A percentile compares a stretch with the other conserved stretches of the same genome.
These are phyloP conservation scores for Edaphochlamys debaryana DNA, from an alignment of 139 green algal species.

Conservation along the genomic window DNA sequence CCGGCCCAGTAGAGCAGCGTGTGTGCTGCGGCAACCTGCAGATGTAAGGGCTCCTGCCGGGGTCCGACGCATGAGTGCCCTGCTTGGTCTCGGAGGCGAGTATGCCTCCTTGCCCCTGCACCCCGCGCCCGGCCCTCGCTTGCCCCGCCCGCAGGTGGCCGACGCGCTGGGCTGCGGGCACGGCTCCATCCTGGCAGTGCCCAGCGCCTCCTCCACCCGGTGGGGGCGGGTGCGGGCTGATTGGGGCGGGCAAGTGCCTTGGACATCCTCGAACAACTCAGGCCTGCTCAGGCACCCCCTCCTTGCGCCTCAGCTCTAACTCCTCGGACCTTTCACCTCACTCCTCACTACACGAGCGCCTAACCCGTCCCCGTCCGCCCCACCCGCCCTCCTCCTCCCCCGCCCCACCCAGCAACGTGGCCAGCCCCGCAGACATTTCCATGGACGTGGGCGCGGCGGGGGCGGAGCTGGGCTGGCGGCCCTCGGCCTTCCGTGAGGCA, in stretches of 20 bases:
- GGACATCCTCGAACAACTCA: not conserved
- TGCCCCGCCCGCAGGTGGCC: conserved; percentile 20
- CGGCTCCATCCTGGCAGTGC: conserved; percentile 21
- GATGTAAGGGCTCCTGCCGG: not conserved
- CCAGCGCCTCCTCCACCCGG: conserved; percentile 46
- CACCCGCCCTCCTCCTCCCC: not conserved
- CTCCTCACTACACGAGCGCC: too few species aligned
- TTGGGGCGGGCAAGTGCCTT: not conserved
- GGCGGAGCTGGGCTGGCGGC: too few species aligned
- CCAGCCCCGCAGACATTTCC: conserved; percentile 69
- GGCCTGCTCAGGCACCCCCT: too few species aligned
- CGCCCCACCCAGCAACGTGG: conserved; percentile 20
- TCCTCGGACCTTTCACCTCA: not conserved
- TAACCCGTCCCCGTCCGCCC: not conserved
- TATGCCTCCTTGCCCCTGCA: not conserved
- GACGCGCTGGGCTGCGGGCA: conserved; percentile 45
- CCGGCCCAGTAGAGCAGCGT: too few species aligned
- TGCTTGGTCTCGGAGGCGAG: not conserved
- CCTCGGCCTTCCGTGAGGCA: too few species aligned
- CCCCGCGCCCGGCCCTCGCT: too few species aligned
- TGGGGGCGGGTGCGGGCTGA: not conserved
- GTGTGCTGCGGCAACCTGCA: not conserved
- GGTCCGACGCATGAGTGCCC: too few species aligned
- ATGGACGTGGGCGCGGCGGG: too few species aligned
- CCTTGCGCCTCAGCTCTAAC: not conserved